A percentile compares a stretch with the other conserved stretches of the same genome.
Evolutionary conservation across 2,329 filamentous ascomycete genomes (phyloP).

Genomic region (Diplodia intermedia): DNA sequence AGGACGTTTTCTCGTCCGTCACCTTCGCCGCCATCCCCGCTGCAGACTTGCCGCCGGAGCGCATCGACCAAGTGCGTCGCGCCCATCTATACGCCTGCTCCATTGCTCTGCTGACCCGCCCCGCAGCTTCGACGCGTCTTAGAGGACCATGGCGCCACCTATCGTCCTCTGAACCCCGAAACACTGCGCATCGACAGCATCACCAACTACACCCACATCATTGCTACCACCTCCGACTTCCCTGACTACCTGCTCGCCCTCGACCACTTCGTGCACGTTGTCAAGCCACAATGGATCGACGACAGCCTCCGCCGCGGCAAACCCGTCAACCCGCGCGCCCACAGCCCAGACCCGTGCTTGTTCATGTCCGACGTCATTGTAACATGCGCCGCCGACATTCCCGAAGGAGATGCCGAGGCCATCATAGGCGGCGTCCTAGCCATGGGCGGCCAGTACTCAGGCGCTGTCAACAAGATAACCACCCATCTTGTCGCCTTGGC

Average conservation of each 20-base stretch:
- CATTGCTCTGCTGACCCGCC: conserved; percentile 36
- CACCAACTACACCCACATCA: conserved; percentile 65
- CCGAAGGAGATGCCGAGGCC: conserved; percentile 84
- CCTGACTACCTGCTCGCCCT: conserved; percentile 79
- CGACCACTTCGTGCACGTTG: conserved; percentile 80
- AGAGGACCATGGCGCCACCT: conserved; percentile 57
- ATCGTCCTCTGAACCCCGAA: conserved; percentile 49
- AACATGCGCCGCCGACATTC: conserved; percentile 83
- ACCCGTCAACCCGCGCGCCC: conserved; percentile 78
- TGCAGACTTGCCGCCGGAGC: conserved; percentile 43
- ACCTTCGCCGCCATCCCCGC: conserved; percentile 55
- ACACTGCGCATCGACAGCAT: conserved; percentile 52
- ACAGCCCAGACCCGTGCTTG: conserved; percentile 87
- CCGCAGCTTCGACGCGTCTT: conserved; percentile 56
- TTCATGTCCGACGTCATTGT: conserved; percentile 88
- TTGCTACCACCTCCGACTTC: conserved; percentile 86
- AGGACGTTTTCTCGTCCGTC: conserved; percentile 47
- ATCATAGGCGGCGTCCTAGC: conserved; percentile 90
- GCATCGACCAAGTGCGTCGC: conserved; percentile 40
- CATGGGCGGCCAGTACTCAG: conserved; percentile 82
- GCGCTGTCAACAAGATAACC: conserved; percentile 72
- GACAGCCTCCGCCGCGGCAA: conserved; percentile 73
- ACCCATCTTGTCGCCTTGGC: conserved; percentile 89
- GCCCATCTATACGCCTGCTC: not conserved
- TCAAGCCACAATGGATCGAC: conserved; percentile 81